phyloP scores from a whole-genome alignment of 1,139 yeast species.

The Geotrichum citri-aurantii region DNA sequence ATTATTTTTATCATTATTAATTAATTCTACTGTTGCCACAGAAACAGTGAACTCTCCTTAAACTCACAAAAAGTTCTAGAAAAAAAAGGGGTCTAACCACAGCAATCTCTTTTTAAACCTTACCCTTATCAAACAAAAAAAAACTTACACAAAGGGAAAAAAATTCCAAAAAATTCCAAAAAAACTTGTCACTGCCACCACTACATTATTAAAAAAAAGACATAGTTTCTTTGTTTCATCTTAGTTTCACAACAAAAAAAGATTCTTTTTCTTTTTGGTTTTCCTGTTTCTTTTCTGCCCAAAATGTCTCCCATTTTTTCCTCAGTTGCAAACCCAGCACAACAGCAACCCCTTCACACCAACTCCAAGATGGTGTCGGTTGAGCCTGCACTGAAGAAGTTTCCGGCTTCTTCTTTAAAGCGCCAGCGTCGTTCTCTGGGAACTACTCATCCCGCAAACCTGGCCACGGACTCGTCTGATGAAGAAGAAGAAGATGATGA shows the following conservation, averaged over 20 bases:
- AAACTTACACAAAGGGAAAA: background rate
- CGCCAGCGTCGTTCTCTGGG: background rate
- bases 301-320: constrained; percentile 13
- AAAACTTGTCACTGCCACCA: background rate
- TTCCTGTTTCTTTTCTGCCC: constrained; percentile 4
- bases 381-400: background rate
- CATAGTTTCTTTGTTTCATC: constrained; percentile 4
- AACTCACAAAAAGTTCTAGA: background rate
- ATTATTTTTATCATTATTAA: background rate
- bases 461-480: constrained; percentile 12
- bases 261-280: constrained; percentile 1
- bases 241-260: background rate
- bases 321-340: background rate
- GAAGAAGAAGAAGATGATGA: constrained; percentile 2
- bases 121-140: background rate
- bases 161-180: background rate
- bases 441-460: background rate
- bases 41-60: background rate
- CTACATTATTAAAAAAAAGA: background rate
- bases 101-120: background rate
- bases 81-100: background rate
- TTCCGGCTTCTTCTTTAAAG: constrained; percentile 3
- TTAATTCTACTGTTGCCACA: background rate
- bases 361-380: background rate
- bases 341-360: background rate